Percentiles rank a stretch among this genome's conserved stretches.
Evolutionary conservation across 371 early-diverging fungal species (phyloP).

Genomic region (Lichtheimia ornata): DNA sequence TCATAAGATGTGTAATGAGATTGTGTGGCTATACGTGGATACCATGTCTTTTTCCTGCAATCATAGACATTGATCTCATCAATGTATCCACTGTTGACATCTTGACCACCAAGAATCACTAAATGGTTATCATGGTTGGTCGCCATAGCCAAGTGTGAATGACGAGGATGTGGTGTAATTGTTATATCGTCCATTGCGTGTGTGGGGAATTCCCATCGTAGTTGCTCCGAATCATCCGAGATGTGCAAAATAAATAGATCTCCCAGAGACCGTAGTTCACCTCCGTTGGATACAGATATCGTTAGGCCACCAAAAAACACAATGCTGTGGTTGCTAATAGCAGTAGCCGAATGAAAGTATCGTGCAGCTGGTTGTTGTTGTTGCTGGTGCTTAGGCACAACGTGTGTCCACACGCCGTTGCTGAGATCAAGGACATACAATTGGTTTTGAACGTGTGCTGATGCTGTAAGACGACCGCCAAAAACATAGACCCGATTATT

Average conservation of each 20-base stretch:
- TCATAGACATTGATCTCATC: slow-evolving; percentile 69
- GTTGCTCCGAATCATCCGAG: slow-evolving; percentile 10
- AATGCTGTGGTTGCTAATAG: slow-evolving; percentile 33
- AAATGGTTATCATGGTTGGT: slow-evolving; percentile 42
- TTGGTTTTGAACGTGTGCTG: slow-evolving; percentile 55
- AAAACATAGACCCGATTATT: slow-evolving; percentile 62
- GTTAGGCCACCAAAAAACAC: slow-evolving; percentile 65
- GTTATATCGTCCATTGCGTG: slow-evolving; percentile 5
- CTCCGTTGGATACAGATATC: slow-evolving; percentile 7
- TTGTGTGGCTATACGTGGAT: slow-evolving; percentile 49
- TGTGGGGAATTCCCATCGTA: slow-evolving; percentile 53
- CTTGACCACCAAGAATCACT: slow-evolving; percentile 76
- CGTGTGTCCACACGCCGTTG: slow-evolving; percentile 26
- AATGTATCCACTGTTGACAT: slow-evolving; percentile 62
- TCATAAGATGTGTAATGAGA: slow-evolving; percentile 74
- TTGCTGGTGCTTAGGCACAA: slow-evolving; percentile 28
- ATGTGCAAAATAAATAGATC: slow-evolving; percentile 64
- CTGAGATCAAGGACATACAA: slow-evolving; percentile 59
- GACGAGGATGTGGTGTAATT: slow-evolving; percentile 55
- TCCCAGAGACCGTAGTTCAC: slow-evolving; percentile 45
- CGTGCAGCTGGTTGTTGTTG: slow-evolving; percentile 42
- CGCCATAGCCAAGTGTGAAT: slow-evolving; percentile 67
- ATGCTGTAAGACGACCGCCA: slow-evolving; percentile 64
- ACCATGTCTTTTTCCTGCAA: slow-evolving; percentile 56
- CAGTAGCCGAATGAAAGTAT: slow-evolving; percentile 78